Percentiles rank a stretch among this genome's conserved stretches.
phyloP scores from a whole-genome alignment of 2,329 filamentous ascomycete genomes.

The Fusarium udum region DNA sequence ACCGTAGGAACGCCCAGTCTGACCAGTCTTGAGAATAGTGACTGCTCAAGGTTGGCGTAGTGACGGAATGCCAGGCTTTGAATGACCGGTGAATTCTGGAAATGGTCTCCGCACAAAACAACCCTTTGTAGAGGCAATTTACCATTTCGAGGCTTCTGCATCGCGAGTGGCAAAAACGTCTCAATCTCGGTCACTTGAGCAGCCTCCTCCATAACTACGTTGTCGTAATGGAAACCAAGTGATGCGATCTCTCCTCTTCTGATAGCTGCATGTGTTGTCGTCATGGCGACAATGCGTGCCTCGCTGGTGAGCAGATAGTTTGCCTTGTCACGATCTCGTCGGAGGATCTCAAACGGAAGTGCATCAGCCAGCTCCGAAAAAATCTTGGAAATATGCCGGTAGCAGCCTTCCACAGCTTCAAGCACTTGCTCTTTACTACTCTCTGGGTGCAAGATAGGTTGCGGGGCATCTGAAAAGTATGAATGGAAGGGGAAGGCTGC shows the following conservation, averaged over 20 bases:
- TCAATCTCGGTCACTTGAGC: constrained; percentile 98
- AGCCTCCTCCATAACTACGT: constrained; percentile 97
- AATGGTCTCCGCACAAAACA: constrained; percentile 92
- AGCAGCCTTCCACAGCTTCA: constrained; percentile 84
- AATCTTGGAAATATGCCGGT: constrained; percentile 87
- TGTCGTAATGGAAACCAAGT: constrained; percentile 97
- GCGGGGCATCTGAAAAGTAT: constrained; percentile 88
- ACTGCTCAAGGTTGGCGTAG: constrained; percentile 96
- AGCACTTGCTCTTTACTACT: constrained; percentile 72
- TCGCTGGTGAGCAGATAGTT: constrained; percentile 96
- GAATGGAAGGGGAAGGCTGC: constrained; percentile 84
- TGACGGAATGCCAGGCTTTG: constrained; percentile 94
- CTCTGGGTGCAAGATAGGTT: constrained; percentile 79
- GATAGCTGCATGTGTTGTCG: constrained; percentile 96
- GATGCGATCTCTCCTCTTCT: constrained; percentile 87
- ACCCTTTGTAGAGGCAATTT: constrained; percentile 84
- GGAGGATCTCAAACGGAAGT: constrained; percentile 91
- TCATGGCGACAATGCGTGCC: constrained; percentile 98
- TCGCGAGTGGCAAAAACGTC: constrained; percentile 92
- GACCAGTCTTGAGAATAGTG: constrained; percentile 89
- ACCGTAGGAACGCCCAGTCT: constrained; percentile 92
- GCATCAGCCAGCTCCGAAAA: constrained; percentile 94
- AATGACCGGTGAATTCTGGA: constrained; percentile 95
- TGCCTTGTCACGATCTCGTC: constrained; percentile 88
- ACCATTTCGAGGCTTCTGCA: constrained; percentile 82